Conservation (phyloP, 1,284 basidiomycete genomes). For the Heterobasidion irregulare region DNA sequence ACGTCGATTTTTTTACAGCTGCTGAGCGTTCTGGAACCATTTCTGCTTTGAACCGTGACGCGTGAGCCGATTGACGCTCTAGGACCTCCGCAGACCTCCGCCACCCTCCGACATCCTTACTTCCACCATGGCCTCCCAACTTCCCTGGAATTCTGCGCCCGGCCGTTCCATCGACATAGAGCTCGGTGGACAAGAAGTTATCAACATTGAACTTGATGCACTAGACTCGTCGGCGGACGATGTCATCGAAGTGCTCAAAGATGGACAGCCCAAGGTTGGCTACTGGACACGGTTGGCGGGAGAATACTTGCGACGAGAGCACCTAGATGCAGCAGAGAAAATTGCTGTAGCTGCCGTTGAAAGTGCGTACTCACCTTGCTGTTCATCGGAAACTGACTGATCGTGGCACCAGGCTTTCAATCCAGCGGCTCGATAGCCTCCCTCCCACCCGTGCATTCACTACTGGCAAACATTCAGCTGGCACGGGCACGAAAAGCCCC, state of each 20-base stretch:
- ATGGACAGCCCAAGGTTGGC: slow-evolving; percentile 59
- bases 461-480: slow-evolving; percentile 80
- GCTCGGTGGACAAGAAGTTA: slow-evolving; percentile 70
- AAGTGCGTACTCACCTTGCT: slow-evolving; percentile 33
- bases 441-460: slow-evolving; percentile 61
- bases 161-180: slow-evolving; percentile 45
- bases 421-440: slow-evolving; percentile 36
- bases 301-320: slow-evolving; percentile 70
- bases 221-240: slow-evolving; percentile 69
- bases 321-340: slow-evolving; percentile 60
- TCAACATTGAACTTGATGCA: slow-evolving; percentile 72
- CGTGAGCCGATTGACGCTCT: too few relatives aligned
- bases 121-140: neutral
- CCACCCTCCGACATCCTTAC: neutral
- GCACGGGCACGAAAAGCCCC: slow-evolving; percentile 75
- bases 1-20: too few relatives aligned
- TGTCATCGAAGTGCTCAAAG: slow-evolving; percentile 60
- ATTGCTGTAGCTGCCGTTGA: slow-evolving; percentile 56
- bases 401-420: slow-evolving; percentile 37
- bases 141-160: slow-evolving; percentile 13
- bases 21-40: too few relatives aligned
- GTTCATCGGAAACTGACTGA: neutral
- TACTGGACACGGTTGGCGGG: slow-evolving; percentile 73
- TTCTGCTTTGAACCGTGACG: too few relatives aligned
- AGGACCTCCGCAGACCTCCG: too few relatives aligned